Evolutionary conservation across 2,329 filamentous ascomycete species (phyloP).

Genomic region (Falciphora oryzae): DNA sequence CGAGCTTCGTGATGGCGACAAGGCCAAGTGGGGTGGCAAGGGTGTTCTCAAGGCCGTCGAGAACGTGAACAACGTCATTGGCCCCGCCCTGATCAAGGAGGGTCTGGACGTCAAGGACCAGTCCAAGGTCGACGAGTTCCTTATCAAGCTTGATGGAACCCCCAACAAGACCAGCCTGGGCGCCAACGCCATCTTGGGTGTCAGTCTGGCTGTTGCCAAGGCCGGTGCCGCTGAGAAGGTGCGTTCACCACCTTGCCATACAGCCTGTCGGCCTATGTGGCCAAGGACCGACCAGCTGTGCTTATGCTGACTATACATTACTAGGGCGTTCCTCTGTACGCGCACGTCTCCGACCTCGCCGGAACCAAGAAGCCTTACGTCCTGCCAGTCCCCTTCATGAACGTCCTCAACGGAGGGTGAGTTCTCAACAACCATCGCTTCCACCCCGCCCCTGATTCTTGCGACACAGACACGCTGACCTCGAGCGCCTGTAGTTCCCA

Average conservation of each 20-base stretch:
- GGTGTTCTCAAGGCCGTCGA: slow-evolving; percentile 80
- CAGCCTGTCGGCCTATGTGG: background rate
- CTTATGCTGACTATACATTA: slow-evolving; percentile 7
- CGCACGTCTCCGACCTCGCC: slow-evolving; percentile 80
- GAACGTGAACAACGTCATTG: slow-evolving; percentile 80
- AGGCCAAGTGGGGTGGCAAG: slow-evolving; percentile 80
- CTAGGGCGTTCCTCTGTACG: slow-evolving; percentile 77
- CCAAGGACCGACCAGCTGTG: background rate
- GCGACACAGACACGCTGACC: slow-evolving; percentile 13
- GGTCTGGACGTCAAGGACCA: slow-evolving; percentile 82
- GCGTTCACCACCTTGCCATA: slow-evolving; percentile 12
- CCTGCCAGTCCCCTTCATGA: slow-evolving; percentile 87
- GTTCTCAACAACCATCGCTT: slow-evolving; percentile 14
- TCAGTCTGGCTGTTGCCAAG: slow-evolving; percentile 80
- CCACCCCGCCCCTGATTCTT: background rate
- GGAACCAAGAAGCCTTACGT: slow-evolving; percentile 90
- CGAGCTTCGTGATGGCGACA: slow-evolving; percentile 87
- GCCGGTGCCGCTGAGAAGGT: slow-evolving; percentile 84
- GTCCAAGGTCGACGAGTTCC: slow-evolving; percentile 75
- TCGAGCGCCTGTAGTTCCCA: slow-evolving; percentile 62
- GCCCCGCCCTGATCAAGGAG: slow-evolving; percentile 75
- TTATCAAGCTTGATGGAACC: slow-evolving; percentile 79
- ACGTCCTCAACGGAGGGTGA: slow-evolving; percentile 76
- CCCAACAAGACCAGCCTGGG: slow-evolving; percentile 83
- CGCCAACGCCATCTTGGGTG: slow-evolving; percentile 84